Base-by-base conservation (phyloP, 2,329 filamentous ascomycete genomes). In the Meredithiella fracta region DNA sequence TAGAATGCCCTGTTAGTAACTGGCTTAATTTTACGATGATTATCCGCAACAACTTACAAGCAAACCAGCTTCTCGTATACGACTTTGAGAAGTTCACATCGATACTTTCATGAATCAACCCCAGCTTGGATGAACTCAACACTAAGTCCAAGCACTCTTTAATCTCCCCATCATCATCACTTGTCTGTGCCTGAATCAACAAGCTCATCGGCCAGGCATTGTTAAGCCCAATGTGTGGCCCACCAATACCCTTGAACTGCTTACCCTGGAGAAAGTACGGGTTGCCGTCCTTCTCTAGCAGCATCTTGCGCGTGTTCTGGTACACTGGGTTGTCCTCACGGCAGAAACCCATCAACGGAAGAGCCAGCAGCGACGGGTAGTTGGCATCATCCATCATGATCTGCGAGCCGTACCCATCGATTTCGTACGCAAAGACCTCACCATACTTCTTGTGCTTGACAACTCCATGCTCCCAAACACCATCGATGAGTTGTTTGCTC, bases 201-300 rank as follows among this genome's bases (percentile, higher is more conserved):
- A 96, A 72, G 66, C 86, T 92, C 89, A 98, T 97, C 0, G 92
- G 92, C 92, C 92, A 98, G 6, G 91, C 92, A 62, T 95, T 86
- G 63, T 79, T 73, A n/a, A 94, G 71, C 0, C 92, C 92, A 61
- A 96, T 85, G 64, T 81, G 80, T 5, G 78, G 79, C 3, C 78
- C 92, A 62, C 92, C 92, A 62, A 98, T 95, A 5, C 92, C 92
- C 51, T 79, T 77, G 64, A 98, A 95, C 0, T 78, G 80, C 15
- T 70, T 71, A 1, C 92, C 92, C 25, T 75, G 74, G 5, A 98
- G 74, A 65, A 82, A 97, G 66, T 96, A 98, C 0, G 92, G 92
- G 65, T 98, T 98, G 0, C 85, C 83, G 0, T 72, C 62, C 64
- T 83, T 85, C 44, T 79, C 76, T 15, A 95, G 73, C 53, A 96